Conservation (phyloP, 2,329 filamentous ascomycete species). For the Pyrenophora tritici-repentis region DNA sequence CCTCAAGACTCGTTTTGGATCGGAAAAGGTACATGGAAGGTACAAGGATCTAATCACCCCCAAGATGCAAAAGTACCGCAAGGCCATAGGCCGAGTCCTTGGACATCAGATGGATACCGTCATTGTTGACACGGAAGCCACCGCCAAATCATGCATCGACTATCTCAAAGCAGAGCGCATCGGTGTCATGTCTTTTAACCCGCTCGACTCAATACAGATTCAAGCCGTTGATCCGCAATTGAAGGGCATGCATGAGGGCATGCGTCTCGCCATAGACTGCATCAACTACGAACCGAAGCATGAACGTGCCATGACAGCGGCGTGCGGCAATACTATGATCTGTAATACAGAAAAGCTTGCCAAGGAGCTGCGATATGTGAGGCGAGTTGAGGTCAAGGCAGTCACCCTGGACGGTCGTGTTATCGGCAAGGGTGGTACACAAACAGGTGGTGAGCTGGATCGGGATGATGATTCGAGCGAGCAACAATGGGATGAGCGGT, state of each 20-base stretch:
- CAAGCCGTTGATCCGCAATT: constrained; percentile 86
- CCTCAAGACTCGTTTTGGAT: constrained; percentile 84
- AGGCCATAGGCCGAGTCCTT: constrained; percentile 88
- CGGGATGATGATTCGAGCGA: constrained; percentile 68
- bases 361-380: constrained; percentile 86
- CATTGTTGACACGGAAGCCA: constrained; percentile 93
- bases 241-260: constrained; percentile 83
- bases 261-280: constrained; percentile 89
- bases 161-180: constrained; percentile 90
- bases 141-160: constrained; percentile 89
- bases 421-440: constrained; percentile 93
- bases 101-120: constrained; percentile 93
- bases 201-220: constrained; percentile 96
- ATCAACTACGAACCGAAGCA: constrained; percentile 90
- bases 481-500: constrained; percentile 85
- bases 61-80: constrained; percentile 95
- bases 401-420: constrained; percentile 95
- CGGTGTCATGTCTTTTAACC: constrained; percentile 90
- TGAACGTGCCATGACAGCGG: constrained; percentile 91
- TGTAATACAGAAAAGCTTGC: constrained; percentile 87
- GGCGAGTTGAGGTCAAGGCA: constrained; percentile 85
- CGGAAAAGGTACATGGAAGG: constrained; percentile 78
- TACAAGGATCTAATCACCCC: constrained; percentile 91
- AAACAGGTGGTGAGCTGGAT: constrained; percentile 90
- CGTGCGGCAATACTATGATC: constrained; percentile 92